Evolutionary conservation across 441 rosid species (phyloP).

Genomic region (Eruca vesicaria): DNA sequence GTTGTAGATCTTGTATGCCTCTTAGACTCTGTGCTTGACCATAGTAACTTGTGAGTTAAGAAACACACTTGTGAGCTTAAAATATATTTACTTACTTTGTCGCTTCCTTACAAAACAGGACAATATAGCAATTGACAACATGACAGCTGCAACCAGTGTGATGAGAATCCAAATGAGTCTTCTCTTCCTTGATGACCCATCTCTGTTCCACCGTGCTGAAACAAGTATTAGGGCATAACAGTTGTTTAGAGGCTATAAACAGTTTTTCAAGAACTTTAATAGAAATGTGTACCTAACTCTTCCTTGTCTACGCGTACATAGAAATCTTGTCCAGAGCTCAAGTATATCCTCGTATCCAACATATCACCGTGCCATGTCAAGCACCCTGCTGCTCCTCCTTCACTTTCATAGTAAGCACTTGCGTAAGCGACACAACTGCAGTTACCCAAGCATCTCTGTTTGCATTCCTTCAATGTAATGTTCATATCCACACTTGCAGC

Average conservation of each 20-base stretch:
- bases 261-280: too few species aligned
- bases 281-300: constrained; percentile 36
- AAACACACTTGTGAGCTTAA: not conserved
- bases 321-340: constrained; percentile 46
- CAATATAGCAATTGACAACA: constrained; percentile 12
- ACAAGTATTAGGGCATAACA: not conserved
- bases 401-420: constrained; percentile 44
- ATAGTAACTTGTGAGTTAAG: not conserved
- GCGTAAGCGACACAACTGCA: constrained; percentile 68
- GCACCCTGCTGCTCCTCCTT: constrained; percentile 54
- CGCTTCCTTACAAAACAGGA: constrained; percentile 29
- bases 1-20: not conserved
- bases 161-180: constrained; percentile 8
- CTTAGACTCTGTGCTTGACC: constrained; percentile 16
- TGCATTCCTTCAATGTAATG: constrained; percentile 50
- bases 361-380: constrained; percentile 59
- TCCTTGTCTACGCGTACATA: constrained; percentile 46
- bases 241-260: too few species aligned
- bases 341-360: constrained; percentile 48
- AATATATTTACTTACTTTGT: constrained; percentile 29
- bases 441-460: constrained; percentile 48
- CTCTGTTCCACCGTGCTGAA: constrained; percentile 33
- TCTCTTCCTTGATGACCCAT: constrained; percentile 32
- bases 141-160: constrained; percentile 4
- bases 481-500: constrained; percentile 44